These are phyloP conservation scores for Phytophthora citrophthora DNA, from an alignment of 352 stramenopile genomes.

Conservation along the genomic window DNA sequence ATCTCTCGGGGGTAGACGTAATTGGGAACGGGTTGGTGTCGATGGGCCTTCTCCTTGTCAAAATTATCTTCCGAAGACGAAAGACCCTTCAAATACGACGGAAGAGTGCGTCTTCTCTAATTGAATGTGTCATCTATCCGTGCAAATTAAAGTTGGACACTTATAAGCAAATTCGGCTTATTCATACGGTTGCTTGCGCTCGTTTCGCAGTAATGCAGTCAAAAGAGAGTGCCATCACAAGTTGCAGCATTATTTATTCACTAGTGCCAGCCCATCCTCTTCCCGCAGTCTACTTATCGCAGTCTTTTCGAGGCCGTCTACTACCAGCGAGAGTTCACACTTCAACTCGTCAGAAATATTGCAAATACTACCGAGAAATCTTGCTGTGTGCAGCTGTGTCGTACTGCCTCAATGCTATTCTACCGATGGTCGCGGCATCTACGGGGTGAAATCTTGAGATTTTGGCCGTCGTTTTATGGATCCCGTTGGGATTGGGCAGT, in stretches of 20 bases:
- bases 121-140: slow-evolving; percentile 37
- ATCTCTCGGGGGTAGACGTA: slow-evolving; percentile 23
- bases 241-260: slow-evolving; percentile 17
- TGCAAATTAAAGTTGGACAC: slow-evolving; percentile 24
- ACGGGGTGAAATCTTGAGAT: slow-evolving; percentile 15
- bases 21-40: slow-evolving; percentile 33
- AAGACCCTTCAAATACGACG: slow-evolving; percentile 5
- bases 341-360: background rate
- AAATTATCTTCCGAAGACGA: slow-evolving; percentile 35
- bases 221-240: too few species aligned
- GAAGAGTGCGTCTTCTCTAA: slow-evolving; percentile 11
- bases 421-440: slow-evolving; percentile 16
- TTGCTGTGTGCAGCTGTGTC: slow-evolving; percentile 16
- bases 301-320: slow-evolving; percentile 36
- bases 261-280: slow-evolving; percentile 30
- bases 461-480: slow-evolving; percentile 17
- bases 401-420: slow-evolving; percentile 14
- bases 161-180: too few species aligned
- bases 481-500: slow-evolving; percentile 30
- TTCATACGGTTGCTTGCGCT: too few species aligned
- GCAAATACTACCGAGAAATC: slow-evolving; percentile 27
- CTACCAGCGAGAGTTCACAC: slow-evolving; percentile 4
- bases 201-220: too few species aligned
- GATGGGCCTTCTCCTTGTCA: slow-evolving; percentile 29
- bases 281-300: slow-evolving; percentile 36